Evolutionary conservation across 78 protist genomes (phyloP).

Genomic region (slime mould (Dictyostelium discoideum)): DNA sequence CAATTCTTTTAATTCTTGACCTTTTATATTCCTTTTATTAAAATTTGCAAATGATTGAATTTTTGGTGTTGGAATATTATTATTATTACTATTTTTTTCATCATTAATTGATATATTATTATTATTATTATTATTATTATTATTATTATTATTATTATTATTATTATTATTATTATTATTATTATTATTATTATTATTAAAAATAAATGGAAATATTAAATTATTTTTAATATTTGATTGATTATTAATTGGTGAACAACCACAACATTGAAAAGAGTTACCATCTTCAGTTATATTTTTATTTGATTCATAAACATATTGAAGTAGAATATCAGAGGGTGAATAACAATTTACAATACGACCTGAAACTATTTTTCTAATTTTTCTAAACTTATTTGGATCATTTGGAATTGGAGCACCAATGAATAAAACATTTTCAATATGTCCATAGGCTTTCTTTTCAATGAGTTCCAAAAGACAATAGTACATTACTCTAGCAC

Average conservation of each 20-base stretch:
- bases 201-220: background rate
- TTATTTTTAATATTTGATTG: background rate
- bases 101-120: background rate
- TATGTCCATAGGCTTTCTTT: slow-evolving; percentile 27
- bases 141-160: background rate
- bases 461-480: slow-evolving; percentile 75
- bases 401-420: slow-evolving; percentile 69
- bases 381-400: slow-evolving; percentile 7
- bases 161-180: background rate
- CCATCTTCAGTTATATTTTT: slow-evolving; percentile 48
- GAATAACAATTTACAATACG: slow-evolving; percentile 66
- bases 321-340: slow-evolving; percentile 14
- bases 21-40: background rate
- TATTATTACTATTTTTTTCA: background rate
- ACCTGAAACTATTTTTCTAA: slow-evolving; percentile 66
- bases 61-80: slow-evolving; percentile 6
- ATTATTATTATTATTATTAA: background rate
- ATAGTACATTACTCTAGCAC: slow-evolving; percentile 79
- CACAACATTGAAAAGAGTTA: background rate
- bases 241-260: slow-evolving; percentile 20
- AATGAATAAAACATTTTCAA: slow-evolving; percentile 83
- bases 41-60: background rate
- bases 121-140: background rate
- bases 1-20: background rate
- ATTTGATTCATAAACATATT: slow-evolving; percentile 45